A percentile compares a stretch with the other conserved stretches of the same genome.
These are phyloP conservation scores for Glaciozyma martinii DNA, from an alignment of 768 basidiomycete species.

Conservation along the genomic window DNA sequence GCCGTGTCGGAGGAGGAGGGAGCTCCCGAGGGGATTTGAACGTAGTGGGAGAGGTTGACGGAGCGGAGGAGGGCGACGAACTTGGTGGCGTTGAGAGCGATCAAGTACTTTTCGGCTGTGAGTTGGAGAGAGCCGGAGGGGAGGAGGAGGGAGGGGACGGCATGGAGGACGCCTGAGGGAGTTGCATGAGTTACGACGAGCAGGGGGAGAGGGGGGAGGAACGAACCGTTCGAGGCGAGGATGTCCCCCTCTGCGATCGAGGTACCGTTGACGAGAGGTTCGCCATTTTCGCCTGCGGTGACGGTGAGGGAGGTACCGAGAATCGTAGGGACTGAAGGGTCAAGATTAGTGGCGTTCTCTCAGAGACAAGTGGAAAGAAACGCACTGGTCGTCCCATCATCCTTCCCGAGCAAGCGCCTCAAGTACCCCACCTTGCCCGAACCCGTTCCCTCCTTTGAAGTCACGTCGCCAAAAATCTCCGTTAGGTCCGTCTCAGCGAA, in stretches of 20 bases:
- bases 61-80: conserved; percentile 85
- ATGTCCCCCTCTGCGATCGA: conserved; percentile 67
- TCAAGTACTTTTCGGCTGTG: conserved; percentile 90
- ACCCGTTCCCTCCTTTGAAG: conserved; percentile 43
- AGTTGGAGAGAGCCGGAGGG: conserved; percentile 64
- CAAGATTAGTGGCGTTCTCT: background rate
- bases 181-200: no score
- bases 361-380: background rate
- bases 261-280: conserved; percentile 36
- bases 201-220: background rate
- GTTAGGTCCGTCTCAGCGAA: conserved; percentile 72
- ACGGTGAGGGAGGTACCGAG: conserved; percentile 58
- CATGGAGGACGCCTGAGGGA: conserved; percentile 65
- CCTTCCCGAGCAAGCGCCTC: conserved; percentile 26
- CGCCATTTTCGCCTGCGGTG: conserved; percentile 47
- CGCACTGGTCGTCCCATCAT: conserved; percentile 1
- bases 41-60: conserved; percentile 53
- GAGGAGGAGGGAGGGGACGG: conserved; percentile 71
- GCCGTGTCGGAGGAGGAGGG: conserved; percentile 36
- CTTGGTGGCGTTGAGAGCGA: conserved; percentile 79
- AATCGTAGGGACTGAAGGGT: conserved; percentile 28
- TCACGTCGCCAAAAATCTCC: conserved; percentile 69
- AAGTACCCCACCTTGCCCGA: conserved; percentile 39
- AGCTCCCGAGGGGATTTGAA: conserved; percentile 35
- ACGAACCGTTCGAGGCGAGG: conserved; percentile 70